These are phyloP conservation scores for Pilasporangium apinafurcum DNA, from an alignment of 352 stramenopile species.

Conservation along the genomic window DNA sequence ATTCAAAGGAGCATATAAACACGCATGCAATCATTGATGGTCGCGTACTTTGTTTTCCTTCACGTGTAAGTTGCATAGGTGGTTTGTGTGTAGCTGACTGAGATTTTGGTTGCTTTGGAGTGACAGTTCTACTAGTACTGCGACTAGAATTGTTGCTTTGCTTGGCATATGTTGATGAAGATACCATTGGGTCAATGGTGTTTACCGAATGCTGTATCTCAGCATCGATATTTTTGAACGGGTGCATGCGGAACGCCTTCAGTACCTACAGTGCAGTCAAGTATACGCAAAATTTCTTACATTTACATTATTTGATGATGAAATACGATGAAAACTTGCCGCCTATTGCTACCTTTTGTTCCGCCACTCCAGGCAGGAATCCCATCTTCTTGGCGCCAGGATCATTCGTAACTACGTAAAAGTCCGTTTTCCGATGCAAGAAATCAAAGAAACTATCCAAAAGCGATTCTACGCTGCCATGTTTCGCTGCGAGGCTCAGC, in stretches of 20 bases:
- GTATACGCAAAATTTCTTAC: background rate
- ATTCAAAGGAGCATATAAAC: too few relatives aligned
- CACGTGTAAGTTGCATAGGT: conserved; percentile 28
- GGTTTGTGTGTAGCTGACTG: background rate
- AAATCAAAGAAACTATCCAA: conserved; percentile 97
- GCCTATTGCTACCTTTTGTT: conserved; percentile 66
- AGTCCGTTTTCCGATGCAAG: conserved; percentile 97
- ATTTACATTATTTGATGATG: too few relatives aligned
- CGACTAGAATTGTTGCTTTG: background rate
- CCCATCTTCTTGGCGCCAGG: conserved; percentile 44
- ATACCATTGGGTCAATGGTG: too few relatives aligned
- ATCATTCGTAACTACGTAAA: conserved; percentile 84
- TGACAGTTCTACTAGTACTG: too few relatives aligned
- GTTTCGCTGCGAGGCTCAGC: conserved; percentile 92
- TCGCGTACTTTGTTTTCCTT: conserved; percentile 64
- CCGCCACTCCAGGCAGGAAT: conserved; percentile 50
- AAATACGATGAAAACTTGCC: background rate
- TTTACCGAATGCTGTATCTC: too few relatives aligned
- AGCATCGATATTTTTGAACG: conserved; percentile 45
- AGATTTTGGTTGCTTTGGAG: too few relatives aligned
- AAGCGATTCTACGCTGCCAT: conserved; percentile 93
- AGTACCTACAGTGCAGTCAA: conserved; percentile 28
- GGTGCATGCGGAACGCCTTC: conserved; percentile 57
- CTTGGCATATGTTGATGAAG: background rate
- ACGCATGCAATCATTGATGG: background rate